A percentile compares a stretch with the other conserved stretches of the same genome.
Evolutionary conservation across 1,284 basidiomycete species (phyloP).

Genomic region (Leccinum variabile): DNA sequence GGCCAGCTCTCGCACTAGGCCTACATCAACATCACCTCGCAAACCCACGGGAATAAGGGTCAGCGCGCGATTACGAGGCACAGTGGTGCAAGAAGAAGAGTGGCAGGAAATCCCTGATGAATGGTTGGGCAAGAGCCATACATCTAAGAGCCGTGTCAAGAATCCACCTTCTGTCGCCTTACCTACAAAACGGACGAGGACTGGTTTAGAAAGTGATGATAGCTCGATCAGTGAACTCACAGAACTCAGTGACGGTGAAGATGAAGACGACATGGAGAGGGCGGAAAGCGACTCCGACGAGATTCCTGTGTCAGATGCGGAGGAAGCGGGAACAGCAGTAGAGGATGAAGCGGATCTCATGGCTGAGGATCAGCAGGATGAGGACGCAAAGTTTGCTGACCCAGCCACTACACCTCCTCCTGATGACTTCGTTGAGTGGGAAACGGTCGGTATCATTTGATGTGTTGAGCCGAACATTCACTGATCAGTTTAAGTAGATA

Average conservation of each 20-base stretch:
- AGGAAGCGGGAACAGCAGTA: slow-evolving; percentile 1
- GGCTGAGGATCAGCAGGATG: slow-evolving; percentile 6
- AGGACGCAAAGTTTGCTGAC: neutral
- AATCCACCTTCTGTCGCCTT: slow-evolving; percentile 15
- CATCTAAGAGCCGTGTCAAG: slow-evolving; percentile 14
- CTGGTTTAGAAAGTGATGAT: slow-evolving; percentile 56
- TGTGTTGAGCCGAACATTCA: neutral
- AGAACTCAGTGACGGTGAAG: slow-evolving; percentile 55
- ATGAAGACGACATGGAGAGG: slow-evolving; percentile 17
- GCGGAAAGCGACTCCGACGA: slow-evolving; percentile 15
- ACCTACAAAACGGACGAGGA: slow-evolving; percentile 36
- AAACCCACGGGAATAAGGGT: slow-evolving; percentile 56
- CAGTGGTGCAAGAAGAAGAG: slow-evolving; percentile 51
- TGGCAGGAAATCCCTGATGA: slow-evolving; percentile 80
- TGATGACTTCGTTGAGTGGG: slow-evolving; percentile 76
- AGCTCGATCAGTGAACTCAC: slow-evolving; percentile 68
- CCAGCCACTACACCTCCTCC: slow-evolving; percentile 29
- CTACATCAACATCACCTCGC: slow-evolving; percentile 22
- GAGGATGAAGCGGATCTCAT: slow-evolving; percentile 2
- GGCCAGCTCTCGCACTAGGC: slow-evolving; percentile 26
- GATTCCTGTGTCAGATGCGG: slow-evolving; percentile 4
- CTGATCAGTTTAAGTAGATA: slow-evolving; percentile 47
- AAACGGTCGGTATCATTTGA: slow-evolving; percentile 58
- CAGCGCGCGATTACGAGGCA: slow-evolving; percentile 65
- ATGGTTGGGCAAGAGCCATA: slow-evolving; percentile 51